Conservation (phyloP, 306 rosid genomes). For the Fragaria ananassa region DNA sequence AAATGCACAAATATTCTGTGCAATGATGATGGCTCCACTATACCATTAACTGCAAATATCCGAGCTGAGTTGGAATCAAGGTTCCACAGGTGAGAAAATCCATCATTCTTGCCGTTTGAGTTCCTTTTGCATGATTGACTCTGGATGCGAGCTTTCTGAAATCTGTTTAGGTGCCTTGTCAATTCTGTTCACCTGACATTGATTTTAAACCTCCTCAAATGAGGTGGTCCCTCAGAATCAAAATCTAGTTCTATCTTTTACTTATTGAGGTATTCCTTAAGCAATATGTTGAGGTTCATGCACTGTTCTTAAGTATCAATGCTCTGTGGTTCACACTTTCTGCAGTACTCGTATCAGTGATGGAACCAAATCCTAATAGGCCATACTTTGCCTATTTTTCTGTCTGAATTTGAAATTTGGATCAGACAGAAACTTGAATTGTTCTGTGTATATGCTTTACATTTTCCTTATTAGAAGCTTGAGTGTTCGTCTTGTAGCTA, state of each 20-base stretch:
- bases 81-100: slow-evolving; percentile 63
- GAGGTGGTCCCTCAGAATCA: not conserved
- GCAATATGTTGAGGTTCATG: not conserved
- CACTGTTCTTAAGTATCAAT: not conserved
- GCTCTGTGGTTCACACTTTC: not conserved
- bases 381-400: not conserved
- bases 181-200: not conserved
- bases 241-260: not conserved
- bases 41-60: slow-evolving; percentile 63
- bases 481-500: not conserved
- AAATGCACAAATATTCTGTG: slow-evolving; percentile 78
- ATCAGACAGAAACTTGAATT: not conserved
- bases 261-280: not conserved
- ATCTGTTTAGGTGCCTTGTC: not conserved
- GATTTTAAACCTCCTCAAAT: not conserved
- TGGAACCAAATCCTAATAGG: not conserved
- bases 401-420: not conserved
- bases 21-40: slow-evolving; percentile 67
- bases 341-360: not conserved
- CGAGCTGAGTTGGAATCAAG: slow-evolving; percentile 71
- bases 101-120: not conserved
- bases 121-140: not conserved
- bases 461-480: not conserved
- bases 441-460: not conserved
- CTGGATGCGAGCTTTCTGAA: not conserved